Percentiles rank a stretch among this genome's conserved stretches.
Evolutionary conservation across 202 grass and related monocot species (phyloP).

Genomic region (Digitaria exilis): DNA sequence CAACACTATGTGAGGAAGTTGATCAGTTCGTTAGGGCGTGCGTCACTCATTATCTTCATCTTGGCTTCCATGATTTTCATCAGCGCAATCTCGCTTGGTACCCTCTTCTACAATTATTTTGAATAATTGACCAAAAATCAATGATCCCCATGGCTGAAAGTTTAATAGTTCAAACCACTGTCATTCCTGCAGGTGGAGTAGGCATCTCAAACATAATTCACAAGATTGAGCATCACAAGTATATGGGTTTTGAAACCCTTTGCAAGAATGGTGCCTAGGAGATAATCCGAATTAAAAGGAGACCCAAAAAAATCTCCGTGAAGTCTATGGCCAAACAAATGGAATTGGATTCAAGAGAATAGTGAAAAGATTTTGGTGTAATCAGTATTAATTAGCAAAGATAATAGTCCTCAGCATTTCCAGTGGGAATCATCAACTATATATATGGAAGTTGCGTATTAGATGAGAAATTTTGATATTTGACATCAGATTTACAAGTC

Average conservation of each 20-base stretch:
- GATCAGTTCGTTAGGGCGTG: conserved; percentile 61
- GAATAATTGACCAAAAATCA: background rate
- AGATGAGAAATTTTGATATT: too few relatives aligned
- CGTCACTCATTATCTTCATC: conserved; percentile 85
- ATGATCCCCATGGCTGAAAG: background rate
- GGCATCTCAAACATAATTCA: conserved; percentile 66
- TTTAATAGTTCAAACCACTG: background rate
- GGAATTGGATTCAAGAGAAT: background rate
- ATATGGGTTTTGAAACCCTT: conserved; percentile 83
- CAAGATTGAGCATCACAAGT: conserved; percentile 56
- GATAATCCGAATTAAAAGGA: background rate
- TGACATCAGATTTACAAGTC: too few relatives aligned
- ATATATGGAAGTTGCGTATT: background rate
- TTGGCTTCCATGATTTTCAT: conserved; percentile 71
- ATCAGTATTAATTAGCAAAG: background rate
- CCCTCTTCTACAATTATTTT: background rate
- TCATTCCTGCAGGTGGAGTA: conserved; percentile 63
- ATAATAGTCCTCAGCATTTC: background rate
- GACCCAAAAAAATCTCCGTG: background rate
- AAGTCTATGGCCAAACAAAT: background rate
- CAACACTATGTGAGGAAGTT: conserved; percentile 65
- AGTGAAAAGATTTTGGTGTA: background rate
- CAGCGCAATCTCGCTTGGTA: conserved; percentile 71
- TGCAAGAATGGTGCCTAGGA: conserved; percentile 40
- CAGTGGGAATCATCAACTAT: background rate